Evolutionary conservation across 805 yeast genomes (phyloP), one percentile per base, ranked within the genome.

Genomic region (Cyberlindnera xylosilytica): DNA sequence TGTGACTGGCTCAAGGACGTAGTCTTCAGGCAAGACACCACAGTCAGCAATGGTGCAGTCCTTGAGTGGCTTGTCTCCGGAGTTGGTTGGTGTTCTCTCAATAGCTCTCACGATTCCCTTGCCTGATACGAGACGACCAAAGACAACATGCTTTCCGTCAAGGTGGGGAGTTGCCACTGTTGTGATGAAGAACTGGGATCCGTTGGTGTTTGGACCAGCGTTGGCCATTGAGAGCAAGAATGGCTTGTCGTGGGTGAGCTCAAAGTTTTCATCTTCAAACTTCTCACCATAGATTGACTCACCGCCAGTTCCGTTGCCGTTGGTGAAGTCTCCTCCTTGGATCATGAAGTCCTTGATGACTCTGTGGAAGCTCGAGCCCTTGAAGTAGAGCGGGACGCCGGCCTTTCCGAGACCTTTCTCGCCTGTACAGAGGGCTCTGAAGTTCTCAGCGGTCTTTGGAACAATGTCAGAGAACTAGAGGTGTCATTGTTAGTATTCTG

Each of bases 151-250:
- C 64, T 91, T 91, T 20, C 91, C 95, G 61, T 93, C 91, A 52
- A 93, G 76, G 65, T 91, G 98, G 6, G 98, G 96, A 2, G 97
- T 88, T 32, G 88, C 81, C 2, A 80, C 93, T 3, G 97, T 87
- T 20, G 99, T 91, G 56, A 91, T 81, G 64, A 91, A 91, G 57
- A 88, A 93, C 66, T 91, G 98, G 2, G 97, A 88, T 1, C 98
- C 98, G 60, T 93, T 93, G 37, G 98, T 91, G 63, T 83, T 80
- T 45, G 96, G 89, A 15, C 98, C 98, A 4, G 97, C 87, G 60
- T 91, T 91, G 44, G 99, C 98, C 98, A 91, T 93, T 7, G 96
- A 87, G 54, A 91, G 74, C 53, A 93, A 72, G 64, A 84, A 90
- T 41, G 98, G 98, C 57, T 74, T 74, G 50, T 81, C 88, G 61